Base-by-base conservation (phyloP, 306 rosid species). In the Alnus glutinosa region DNA sequence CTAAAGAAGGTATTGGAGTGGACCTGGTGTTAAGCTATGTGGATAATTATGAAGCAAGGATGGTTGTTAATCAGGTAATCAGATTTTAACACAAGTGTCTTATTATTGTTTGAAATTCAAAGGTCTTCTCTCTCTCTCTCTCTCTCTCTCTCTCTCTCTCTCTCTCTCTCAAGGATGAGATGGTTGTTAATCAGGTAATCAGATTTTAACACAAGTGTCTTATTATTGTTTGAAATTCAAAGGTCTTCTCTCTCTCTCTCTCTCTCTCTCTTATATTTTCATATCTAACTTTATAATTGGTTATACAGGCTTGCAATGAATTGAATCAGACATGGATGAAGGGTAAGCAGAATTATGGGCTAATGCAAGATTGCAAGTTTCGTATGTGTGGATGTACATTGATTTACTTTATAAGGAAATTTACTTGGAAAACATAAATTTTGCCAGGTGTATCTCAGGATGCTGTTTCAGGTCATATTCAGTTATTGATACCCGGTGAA, bases 41-140 rank as follows among this genome's bases (percentile, higher is more conserved):
- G 51, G 99, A 95, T 87, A 95, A 95, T 82, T 95, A 95, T 79
- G 99, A 95, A 93, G 99, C 99, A 73, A 88, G 99, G 87, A 95
- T 95, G 99, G 98, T 94, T 80, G 98, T 95, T 81, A 95, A 95
- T 83, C 99, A 95, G 98, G 98, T 91, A 86, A 55, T 78, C 51
- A 59, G 49, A 58, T 48, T 71, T 61, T 55, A 63, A 64, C 36
- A 37, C 32, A 39, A 23, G 28, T 23, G 28, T 23, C 28, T 23
- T 23, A 23, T 23, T 23, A 23, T 23, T 23, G 28, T 23, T 39
- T 67, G 71, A 67, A 67, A 39, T 8, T 37, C 50, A 67, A 16
- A 16, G 49, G 9, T 16, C 28, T 23, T 23, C 28, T 23, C 28
- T 23, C 28, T 23, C 28, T 23, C 28, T 16, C 50, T 18, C 71